Evolutionary conservation across 2,329 filamentous ascomycete species (phyloP).

Genomic region (Pseudocercospora pini-densiflorae): DNA sequence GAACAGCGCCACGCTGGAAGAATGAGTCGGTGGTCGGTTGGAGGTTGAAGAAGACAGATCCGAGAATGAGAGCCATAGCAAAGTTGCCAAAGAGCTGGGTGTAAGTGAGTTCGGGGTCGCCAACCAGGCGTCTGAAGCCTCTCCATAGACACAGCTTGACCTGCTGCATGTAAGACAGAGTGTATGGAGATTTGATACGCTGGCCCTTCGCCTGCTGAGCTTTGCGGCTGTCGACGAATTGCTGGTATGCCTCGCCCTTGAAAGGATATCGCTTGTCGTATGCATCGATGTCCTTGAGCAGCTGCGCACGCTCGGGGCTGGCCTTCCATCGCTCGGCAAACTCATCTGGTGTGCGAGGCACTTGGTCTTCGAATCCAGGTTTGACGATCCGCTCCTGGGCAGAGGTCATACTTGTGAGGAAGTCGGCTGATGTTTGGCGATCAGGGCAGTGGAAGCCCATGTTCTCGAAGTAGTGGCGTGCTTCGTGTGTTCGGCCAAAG

Average conservation of each 20-base stretch:
- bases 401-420: conserved; percentile 74
- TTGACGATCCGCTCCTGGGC: conserved; percentile 52
- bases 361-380: conserved; percentile 49
- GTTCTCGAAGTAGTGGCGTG: conserved; percentile 70
- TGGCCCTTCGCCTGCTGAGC: conserved; percentile 52
- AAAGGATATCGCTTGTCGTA: conserved; percentile 53
- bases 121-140: conserved; percentile 75
- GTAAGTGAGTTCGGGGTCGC: conserved; percentile 76
- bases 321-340: conserved; percentile 59
- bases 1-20: conserved; percentile 75
- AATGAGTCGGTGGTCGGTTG: conserved; percentile 69
- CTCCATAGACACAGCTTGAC: conserved; percentile 78
- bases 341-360: conserved; percentile 56
- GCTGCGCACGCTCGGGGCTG: conserved; percentile 53
- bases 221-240: conserved; percentile 52
- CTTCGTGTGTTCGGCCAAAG: conserved; percentile 67
- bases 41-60: conserved; percentile 82
- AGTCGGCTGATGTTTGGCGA: conserved; percentile 75
- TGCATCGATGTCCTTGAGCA: conserved; percentile 51
- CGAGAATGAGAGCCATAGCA: conserved; percentile 75
- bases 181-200: conserved; percentile 78
- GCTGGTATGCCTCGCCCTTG: conserved; percentile 50
- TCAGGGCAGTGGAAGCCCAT: conserved; percentile 74
- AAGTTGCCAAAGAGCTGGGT: conserved; percentile 73
- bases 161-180: conserved; percentile 77